phyloP scores from a whole-genome alignment of 805 yeast genomes.

The Starmerella roubikii region DNA sequence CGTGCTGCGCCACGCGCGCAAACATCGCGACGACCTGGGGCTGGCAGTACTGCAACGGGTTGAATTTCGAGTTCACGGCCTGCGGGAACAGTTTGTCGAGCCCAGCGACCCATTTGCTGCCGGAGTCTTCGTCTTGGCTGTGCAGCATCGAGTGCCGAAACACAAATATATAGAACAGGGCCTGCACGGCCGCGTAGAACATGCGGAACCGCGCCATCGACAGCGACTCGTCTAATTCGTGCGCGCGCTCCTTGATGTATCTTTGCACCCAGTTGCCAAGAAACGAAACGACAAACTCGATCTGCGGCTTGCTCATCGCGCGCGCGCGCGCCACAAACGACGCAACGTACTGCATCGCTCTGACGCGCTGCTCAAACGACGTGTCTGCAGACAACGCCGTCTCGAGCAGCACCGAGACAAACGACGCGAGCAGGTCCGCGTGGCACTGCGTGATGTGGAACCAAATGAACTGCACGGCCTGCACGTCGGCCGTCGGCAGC shows the following conservation, averaged over 20 bases:
- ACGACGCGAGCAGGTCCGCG: slow-evolving; percentile 73
- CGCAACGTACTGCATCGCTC: slow-evolving; percentile 83
- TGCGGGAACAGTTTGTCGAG: slow-evolving; percentile 80
- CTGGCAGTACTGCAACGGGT: slow-evolving; percentile 85
- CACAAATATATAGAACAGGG: slow-evolving; percentile 80
- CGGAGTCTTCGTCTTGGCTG: slow-evolving; percentile 13
- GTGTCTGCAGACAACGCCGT: slow-evolving; percentile 61
- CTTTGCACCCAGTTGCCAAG: slow-evolving; percentile 71
- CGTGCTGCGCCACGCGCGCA: slow-evolving; percentile 81
- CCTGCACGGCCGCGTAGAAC: slow-evolving; percentile 84
- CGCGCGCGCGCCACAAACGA: slow-evolving; percentile 83
- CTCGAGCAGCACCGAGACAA: slow-evolving; percentile 66
- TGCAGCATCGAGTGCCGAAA: slow-evolving; percentile 59
- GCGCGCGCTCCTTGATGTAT: slow-evolving; percentile 72
- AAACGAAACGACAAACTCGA: slow-evolving; percentile 70
- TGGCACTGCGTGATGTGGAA: slow-evolving; percentile 73
- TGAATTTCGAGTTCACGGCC: slow-evolving; percentile 73
- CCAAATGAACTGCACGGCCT: slow-evolving; percentile 71
- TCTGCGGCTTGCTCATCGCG: slow-evolving; percentile 53
- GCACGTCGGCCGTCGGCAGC: slow-evolving; percentile 83
- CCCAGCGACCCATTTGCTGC: slow-evolving; percentile 27
- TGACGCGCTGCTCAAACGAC: slow-evolving; percentile 60
- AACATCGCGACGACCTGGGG: slow-evolving; percentile 87
- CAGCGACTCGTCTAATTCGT: slow-evolving; percentile 53
- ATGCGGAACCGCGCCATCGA: slow-evolving; percentile 88